These are phyloP conservation scores for Xylaria scruposa DNA, from an alignment of 495 filamentous ascomycete species.

Conservation along the genomic window DNA sequence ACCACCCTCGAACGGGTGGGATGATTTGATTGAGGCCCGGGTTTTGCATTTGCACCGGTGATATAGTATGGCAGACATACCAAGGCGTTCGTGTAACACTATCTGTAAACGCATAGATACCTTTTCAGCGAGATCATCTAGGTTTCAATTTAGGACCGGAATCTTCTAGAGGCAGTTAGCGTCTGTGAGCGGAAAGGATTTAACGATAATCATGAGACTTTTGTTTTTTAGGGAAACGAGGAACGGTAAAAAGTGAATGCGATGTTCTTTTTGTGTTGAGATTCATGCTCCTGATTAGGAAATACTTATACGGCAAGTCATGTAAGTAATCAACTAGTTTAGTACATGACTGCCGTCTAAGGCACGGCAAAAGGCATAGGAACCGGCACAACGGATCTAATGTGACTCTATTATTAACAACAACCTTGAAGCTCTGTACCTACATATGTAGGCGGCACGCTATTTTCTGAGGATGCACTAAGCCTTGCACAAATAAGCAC, in stretches of 20 bases:
- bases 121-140: not conserved
- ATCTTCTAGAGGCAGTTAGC: not conserved
- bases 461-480: not conserved
- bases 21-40: not conserved
- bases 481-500: not conserved
- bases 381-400: not conserved
- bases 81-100: slow-evolving; percentile 8
- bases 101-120: slow-evolving; percentile 8
- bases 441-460: too few relatives aligned
- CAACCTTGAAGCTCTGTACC: too few relatives aligned
- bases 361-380: not conserved
- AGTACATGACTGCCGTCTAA: not conserved
- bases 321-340: not conserved
- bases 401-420: not conserved
- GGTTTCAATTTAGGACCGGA: not conserved
- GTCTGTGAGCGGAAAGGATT: not conserved
- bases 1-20: not conserved
- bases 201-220: not conserved
- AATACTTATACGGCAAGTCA: not conserved
- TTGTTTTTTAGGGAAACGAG: not conserved
- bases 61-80: not conserved
- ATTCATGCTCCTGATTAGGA: not conserved
- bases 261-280: not conserved
- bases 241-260: not conserved
- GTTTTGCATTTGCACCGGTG: slow-evolving; percentile 14